A percentile compares a stretch with the other conserved stretches of the same genome.
Conservation (phyloP, 164 flowering plant species). For the Nelumbo lutea region DNA sequence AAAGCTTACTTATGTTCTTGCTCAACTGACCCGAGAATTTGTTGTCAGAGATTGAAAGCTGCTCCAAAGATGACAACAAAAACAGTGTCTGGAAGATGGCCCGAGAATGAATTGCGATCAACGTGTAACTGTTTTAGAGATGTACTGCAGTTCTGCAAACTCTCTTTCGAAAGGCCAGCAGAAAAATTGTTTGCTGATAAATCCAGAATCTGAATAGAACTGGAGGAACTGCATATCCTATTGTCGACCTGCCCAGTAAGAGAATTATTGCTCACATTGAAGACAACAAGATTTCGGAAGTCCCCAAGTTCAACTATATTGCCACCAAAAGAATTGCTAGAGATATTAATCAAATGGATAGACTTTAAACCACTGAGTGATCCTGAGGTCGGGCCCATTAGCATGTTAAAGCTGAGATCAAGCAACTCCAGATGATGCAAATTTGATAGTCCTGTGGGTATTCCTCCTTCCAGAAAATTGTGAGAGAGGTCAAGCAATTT, state of each 20-base stretch:
- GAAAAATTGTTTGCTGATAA: slow-evolving; percentile 53
- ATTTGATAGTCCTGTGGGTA: slow-evolving; percentile 52
- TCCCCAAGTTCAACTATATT: slow-evolving; percentile 27
- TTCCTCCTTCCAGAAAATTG: slow-evolving; percentile 48
- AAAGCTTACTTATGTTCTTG: slow-evolving; percentile 51
- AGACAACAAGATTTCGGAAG: slow-evolving; percentile 36
- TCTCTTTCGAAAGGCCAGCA: slow-evolving; percentile 40
- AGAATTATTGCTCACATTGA: slow-evolving; percentile 67
- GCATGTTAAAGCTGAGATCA: slow-evolving; percentile 66
- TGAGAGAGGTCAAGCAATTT: slow-evolving; percentile 58
- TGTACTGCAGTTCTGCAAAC: slow-evolving; percentile 43
- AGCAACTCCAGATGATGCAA: slow-evolving; percentile 53
- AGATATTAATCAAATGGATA: slow-evolving; percentile 48
- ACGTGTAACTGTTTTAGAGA: slow-evolving; percentile 40
- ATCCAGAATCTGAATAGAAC: slow-evolving; percentile 46
- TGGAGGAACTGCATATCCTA: slow-evolving; percentile 40
- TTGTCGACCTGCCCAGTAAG: slow-evolving; percentile 44
- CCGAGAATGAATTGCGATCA: slow-evolving; percentile 53
- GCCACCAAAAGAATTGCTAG: slow-evolving; percentile 59
- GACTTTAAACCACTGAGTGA: slow-evolving; percentile 34
- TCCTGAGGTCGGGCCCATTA: slow-evolving; percentile 38
- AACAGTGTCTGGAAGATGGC: slow-evolving; percentile 56
- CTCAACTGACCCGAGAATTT: slow-evolving; percentile 60
- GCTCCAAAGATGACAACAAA: slow-evolving; percentile 46
- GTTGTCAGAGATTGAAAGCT: slow-evolving; percentile 50